Percentiles rank a stretch among this genome's conserved stretches.
These are phyloP conservation scores for Penicillium occitanis DNA, from an alignment of 2,329 filamentous ascomycete genomes.

Conservation along the genomic window DNA sequence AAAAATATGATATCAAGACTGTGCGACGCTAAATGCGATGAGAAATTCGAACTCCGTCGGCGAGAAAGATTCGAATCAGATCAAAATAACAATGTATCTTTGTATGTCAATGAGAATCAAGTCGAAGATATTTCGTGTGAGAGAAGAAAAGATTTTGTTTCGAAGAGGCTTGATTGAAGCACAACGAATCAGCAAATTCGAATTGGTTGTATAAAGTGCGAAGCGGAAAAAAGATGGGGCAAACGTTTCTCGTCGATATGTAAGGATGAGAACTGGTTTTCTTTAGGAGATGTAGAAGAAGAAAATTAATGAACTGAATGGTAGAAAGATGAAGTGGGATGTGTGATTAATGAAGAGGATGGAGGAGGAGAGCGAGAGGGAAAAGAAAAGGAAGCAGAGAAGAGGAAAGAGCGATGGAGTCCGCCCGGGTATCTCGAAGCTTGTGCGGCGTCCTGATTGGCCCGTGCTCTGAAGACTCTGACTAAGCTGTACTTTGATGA, in stretches of 20 bases:
- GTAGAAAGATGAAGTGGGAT: not conserved
- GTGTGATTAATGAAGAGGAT: slow-evolving; percentile 1
- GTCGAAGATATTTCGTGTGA: not conserved
- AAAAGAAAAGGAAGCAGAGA: not conserved
- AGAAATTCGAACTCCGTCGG: slow-evolving; percentile 7
- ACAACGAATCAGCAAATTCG: slow-evolving; percentile 4
- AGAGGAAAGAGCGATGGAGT: slow-evolving; percentile 10
- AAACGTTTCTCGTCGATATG: not conserved
- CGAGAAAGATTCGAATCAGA: not conserved
- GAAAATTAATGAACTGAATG: not conserved
- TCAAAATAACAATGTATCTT: not conserved
- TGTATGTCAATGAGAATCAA: not conserved
- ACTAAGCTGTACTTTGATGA: not conserved
- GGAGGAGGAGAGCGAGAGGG: not conserved
- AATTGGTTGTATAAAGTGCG: slow-evolving; percentile 1
- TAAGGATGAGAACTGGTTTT: not conserved
- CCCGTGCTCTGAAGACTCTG: slow-evolving; percentile 3
- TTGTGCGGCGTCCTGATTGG: slow-evolving; percentile 9
- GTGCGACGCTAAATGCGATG: slow-evolving; percentile 17
- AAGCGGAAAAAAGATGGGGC: slow-evolving; percentile 6
- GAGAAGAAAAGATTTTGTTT: not conserved
- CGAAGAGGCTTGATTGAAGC: not conserved
- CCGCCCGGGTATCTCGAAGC: slow-evolving; percentile 4
- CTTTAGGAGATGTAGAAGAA: slow-evolving; percentile 1
- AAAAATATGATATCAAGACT: slow-evolving; percentile 18